These are phyloP conservation scores for Podosphaera leucotricha DNA, from an alignment of 2,329 filamentous ascomycete genomes.

Conservation along the genomic window DNA sequence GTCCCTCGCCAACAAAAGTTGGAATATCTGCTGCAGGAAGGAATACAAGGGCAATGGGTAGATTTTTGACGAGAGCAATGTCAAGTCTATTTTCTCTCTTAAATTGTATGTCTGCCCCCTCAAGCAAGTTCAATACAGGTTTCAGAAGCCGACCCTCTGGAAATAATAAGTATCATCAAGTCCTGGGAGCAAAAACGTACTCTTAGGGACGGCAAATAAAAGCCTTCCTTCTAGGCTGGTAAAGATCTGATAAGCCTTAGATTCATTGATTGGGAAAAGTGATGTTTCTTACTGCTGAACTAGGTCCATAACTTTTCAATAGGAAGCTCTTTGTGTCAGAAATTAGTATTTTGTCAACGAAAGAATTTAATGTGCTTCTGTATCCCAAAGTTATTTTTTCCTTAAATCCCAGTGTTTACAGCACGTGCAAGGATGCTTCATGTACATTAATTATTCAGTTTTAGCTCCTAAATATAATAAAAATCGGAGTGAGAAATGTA, in stretches of 20 bases:
- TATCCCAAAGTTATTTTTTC: too few species aligned
- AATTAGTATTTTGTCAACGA: too few species aligned
- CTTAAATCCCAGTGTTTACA: too few species aligned
- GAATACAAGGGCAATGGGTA: slow-evolving; percentile 86
- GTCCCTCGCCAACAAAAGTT: slow-evolving; percentile 86
- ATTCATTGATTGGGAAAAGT: slow-evolving; percentile 10
- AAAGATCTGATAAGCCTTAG: slow-evolving; percentile 17
- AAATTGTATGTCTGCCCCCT: slow-evolving; percentile 92
- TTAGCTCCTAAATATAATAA: too few species aligned
- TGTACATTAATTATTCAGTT: too few species aligned
- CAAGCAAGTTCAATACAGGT: slow-evolving; percentile 68
- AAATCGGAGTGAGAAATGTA: too few species aligned
- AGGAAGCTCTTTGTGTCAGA: too few species aligned
- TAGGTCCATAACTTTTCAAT: slow-evolving; percentile 26
- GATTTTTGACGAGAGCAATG: slow-evolving; percentile 93
- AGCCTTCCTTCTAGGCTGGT: slow-evolving; percentile 71
- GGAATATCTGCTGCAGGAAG: slow-evolving; percentile 93
- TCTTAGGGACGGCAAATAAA: slow-evolving; percentile 95
- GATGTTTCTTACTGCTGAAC: slow-evolving; percentile 30
- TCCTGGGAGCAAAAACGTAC: slow-evolving; percentile 27
- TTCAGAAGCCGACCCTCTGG: slow-evolving; percentile 82
- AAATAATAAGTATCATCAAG: slow-evolving; percentile 1
- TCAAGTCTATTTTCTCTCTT: slow-evolving; percentile 84
- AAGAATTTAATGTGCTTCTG: too few species aligned
- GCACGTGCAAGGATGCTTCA: too few species aligned